phyloP scores from a whole-genome alignment of 2,329 filamentous ascomycete species.

The Thelonectria discophora region DNA sequence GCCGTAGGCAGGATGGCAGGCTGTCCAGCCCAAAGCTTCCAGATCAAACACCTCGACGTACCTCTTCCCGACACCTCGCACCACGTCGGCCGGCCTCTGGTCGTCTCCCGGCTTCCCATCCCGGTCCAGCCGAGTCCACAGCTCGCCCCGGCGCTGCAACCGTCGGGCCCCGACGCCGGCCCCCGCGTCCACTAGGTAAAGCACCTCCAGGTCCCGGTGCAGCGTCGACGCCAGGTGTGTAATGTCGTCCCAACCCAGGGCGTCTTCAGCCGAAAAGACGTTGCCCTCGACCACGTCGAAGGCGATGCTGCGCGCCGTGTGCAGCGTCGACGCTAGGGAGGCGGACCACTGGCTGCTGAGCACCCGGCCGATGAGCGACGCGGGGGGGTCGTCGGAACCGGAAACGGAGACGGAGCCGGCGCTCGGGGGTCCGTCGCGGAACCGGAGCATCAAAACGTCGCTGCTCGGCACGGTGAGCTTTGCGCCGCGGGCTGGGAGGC shows the following conservation, averaged over 20 bases:
- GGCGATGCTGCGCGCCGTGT: constrained; percentile 38
- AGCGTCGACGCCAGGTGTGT: constrained; percentile 43
- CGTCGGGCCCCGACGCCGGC: constrained; percentile 27
- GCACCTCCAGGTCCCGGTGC: constrained; percentile 41
- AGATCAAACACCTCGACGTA: constrained; percentile 48
- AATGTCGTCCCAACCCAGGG: constrained; percentile 40
- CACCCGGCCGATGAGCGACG: constrained; percentile 38
- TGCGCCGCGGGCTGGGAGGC: constrained; percentile 39
- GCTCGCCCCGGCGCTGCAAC: constrained; percentile 29
- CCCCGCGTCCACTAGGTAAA: constrained; percentile 46
- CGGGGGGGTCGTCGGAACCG: constrained; percentile 27
- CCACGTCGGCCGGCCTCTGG: constrained; percentile 39
- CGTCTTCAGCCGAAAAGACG: constrained; percentile 26
- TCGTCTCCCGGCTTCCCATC: constrained; percentile 25
- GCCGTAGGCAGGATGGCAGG: constrained; percentile 42
- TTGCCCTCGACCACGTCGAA: constrained; percentile 43
- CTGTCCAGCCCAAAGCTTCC: constrained; percentile 44
- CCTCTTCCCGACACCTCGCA: constrained; percentile 42
- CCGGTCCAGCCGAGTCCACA: constrained; percentile 38
- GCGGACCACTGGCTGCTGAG: constrained; percentile 42
- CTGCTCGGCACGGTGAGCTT: constrained; percentile 36
- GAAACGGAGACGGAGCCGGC: constrained; percentile 20
- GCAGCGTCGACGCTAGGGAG: constrained; percentile 41
- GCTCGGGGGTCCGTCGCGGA: constrained; percentile 27
- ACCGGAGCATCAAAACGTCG: constrained; percentile 44